These are phyloP conservation scores for Dictyostelium capitatum DNA, from an alignment of 78 protist species.

Conservation along the genomic window DNA sequence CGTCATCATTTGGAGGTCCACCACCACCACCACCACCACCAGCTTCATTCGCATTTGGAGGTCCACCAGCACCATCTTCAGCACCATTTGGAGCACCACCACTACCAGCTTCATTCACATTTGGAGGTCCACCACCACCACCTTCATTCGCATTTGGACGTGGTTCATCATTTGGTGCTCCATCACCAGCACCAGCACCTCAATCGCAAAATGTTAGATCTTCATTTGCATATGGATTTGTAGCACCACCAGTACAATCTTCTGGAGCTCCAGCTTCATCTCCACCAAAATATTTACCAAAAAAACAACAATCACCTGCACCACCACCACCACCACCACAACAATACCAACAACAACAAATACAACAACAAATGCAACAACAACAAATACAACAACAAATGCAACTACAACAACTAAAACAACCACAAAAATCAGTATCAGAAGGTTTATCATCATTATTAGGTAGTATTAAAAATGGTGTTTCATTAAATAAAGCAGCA, in stretches of 20 bases:
- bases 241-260: no score
- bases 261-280: not conserved
- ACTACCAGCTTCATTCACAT: not conserved
- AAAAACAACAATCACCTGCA: not conserved
- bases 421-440: not conserved
- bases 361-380: not conserved
- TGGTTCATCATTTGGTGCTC: not conserved
- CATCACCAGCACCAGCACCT: not conserved
- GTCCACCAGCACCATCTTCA: no score
- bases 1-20: no score
- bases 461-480: not conserved
- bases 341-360: not conserved
- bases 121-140: not conserved
- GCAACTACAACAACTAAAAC: not conserved
- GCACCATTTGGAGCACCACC: no score
- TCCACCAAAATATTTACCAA: not conserved
- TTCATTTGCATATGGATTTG: no score
- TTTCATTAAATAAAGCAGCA: not conserved
- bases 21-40: no score
- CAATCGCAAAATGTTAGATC: no score
- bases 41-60: no score
- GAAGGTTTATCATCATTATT: not conserved
- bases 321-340: constrained; percentile 1
- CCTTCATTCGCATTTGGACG: no score
- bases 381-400: not conserved